Base-by-base conservation (phyloP, 2,329 filamentous ascomycete species). In the Penicillium sp. region DNA sequence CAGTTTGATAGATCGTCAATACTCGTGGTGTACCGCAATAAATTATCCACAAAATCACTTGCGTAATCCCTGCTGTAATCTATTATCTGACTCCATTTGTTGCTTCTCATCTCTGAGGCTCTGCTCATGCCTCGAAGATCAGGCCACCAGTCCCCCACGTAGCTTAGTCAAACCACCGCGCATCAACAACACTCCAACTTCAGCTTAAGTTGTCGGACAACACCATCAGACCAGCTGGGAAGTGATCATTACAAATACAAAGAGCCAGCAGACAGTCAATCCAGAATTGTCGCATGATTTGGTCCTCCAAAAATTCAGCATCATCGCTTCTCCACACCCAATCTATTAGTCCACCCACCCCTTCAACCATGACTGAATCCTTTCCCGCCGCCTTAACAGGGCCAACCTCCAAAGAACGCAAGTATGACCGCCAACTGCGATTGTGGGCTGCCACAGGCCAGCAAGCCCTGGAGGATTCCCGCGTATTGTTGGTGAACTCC, bases 391-490 rank as follows among this genome's bases (percentile, higher is more conserved):
- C 73, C 59, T 65, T 77, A 42, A 70, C 70, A 35, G 84, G 81
- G 38, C 86, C 85, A 38, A 85, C 84, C 13, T 85, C 86, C 45
- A 88, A 88, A 73, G 84, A 89, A 76, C 86, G 85, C 77, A 96
- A 92, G 75, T 99, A 99, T 80, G 95, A 99, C 77, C 89, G 95
- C 57, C 95, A 99, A 79, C 88, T 99, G 44, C 90, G 96, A 57
- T 83, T 99, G 15, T 99, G 95, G 95, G 96, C 93, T 64, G 93
- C 94, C 45, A 92, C 88, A 55, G 95, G 95, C 19, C 95, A 99
- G 76, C 86, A 90, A 68, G 94, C 93, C 17, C 84, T 99, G 2
- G 96, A 99, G 78, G 88, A 92, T 60, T 91, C 95, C 24, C 91
- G 96, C 69, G 89, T 99, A n/a, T 86, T 98, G 13, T 85, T 99